Evolutionary conservation across 1,284 basidiomycete species (phyloP), one percentile per base, ranked within the genome.

Genomic region (Cystobasidium sp.): DNA sequence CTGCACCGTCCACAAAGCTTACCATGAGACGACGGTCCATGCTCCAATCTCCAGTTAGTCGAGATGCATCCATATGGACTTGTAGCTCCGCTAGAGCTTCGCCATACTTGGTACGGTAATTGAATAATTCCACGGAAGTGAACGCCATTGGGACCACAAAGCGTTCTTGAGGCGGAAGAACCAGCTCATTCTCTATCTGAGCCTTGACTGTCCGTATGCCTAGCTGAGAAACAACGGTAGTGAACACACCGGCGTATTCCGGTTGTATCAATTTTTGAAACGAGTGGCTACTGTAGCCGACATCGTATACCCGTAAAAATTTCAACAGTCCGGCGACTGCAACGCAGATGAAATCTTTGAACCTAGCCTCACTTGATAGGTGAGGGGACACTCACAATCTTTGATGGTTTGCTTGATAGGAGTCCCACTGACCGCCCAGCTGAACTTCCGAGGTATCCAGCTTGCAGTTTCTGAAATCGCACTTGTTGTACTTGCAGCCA

Each of bases 361-460:
- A 10, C 4, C 14, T 9, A 9, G 41, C 22, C 41, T 31, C 2
- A n/a, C 37, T 18, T 47, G 3, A 46, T 43, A 24, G 5, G 78
- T 41, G 6, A 16, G 24, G 1, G 14, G 10, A 14, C 9, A 39
- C 69, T 31, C 39, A 71, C 69, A 41, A 56, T 80, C 80, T 41
- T 77, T 66, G 41, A 80, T 77, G 12, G 73, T 74, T 43, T 76
- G 75, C 24, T 75, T 76, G 10, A 80, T 72, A 1, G 80, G 80
- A 1, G 80, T 80, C 6, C 75, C 73, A 6, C 77, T 77, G 24
- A 80, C 78, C 1, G 78, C 79, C 66, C 75, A 79, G n/a, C 73
- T 75, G 66, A 67, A 76, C 37, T 74, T 68, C 18, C 80, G 76
- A 5, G 76, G 76, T 51, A 80, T 76, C 22, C 76, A 74, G 12